Evolutionary conservation across 495 filamentous ascomycete species (phyloP).

Genomic region (Cercophora samala): DNA sequence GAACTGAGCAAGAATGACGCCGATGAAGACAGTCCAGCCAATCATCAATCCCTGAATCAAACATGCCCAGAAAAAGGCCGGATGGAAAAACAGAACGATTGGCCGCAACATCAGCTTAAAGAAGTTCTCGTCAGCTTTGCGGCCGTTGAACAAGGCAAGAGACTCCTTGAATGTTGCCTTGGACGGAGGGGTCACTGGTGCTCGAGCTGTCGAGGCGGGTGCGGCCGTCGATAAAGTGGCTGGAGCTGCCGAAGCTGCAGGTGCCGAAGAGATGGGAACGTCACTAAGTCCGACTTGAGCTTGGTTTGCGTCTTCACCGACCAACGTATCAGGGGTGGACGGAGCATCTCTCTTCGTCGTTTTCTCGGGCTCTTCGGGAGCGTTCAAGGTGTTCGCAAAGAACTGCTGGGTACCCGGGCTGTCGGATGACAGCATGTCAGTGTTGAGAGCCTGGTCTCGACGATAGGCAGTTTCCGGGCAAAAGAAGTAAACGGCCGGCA

Average conservation of each 20-base stretch:
- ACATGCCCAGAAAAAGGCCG: conserved; percentile 84
- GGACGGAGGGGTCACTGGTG: neutral
- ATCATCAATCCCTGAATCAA: conserved; percentile 88
- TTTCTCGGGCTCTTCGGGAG: conserved; percentile 23
- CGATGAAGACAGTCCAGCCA: conserved; percentile 93
- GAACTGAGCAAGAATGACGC: conserved; percentile 77
- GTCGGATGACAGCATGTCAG: conserved; percentile 41
- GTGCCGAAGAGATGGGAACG: neutral
- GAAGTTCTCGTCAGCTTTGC: conserved; percentile 64
- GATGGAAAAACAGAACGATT: conserved; percentile 67
- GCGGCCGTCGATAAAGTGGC: neutral
- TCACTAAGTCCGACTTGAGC: neutral
- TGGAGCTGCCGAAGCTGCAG: neutral
- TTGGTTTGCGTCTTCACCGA: neutral
- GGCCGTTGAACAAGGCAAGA: conserved; percentile 73
- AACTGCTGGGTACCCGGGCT: conserved; percentile 6
- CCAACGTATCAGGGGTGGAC: neutral
- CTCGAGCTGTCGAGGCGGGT: neutral
- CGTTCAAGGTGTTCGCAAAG: neutral
- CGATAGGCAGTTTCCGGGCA: conserved; percentile 82
- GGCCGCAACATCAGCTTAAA: conserved; percentile 62
- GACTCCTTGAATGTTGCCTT: neutral
- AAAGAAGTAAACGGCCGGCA: conserved; percentile 69
- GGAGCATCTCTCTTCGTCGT: neutral
- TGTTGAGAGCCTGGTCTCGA: conserved; percentile 62